Conservation (phyloP, 2,329 filamentous ascomycete species). For the Parastagonospora nodorum region DNA sequence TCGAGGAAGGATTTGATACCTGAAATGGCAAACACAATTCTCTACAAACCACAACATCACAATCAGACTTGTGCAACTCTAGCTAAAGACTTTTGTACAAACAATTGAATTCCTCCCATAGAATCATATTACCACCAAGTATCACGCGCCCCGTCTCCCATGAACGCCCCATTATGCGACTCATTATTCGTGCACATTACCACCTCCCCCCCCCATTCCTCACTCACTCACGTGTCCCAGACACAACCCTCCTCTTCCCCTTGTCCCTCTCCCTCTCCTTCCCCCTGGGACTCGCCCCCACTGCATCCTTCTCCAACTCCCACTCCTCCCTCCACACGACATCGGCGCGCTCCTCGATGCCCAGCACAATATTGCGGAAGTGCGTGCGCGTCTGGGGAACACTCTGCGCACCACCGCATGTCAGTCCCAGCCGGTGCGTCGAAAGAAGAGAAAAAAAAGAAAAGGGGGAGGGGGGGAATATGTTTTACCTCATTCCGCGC, state of each 20-base stretch:
- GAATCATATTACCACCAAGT: no score
- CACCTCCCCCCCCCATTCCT: no score
- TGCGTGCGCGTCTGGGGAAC: conserved; percentile 35
- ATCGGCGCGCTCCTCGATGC: conserved; percentile 15
- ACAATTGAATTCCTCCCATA: no score
- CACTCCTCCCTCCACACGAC: conserved; percentile 25
- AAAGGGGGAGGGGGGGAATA: not conserved
- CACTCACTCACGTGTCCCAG: no score
- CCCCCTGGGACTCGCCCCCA: conserved; percentile 16
- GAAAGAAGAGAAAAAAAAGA: not conserved
- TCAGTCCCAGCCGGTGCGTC: not conserved
- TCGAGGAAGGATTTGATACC: not conserved
- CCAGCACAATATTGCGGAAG: conserved; percentile 39
- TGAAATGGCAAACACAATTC: no score
- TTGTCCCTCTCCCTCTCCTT: no score
- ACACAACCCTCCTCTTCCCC: conserved; percentile 15
- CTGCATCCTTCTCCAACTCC: conserved; percentile 11
- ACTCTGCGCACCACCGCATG: conserved; percentile 19
- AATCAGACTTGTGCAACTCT: no score
- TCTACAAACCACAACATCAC: not conserved
- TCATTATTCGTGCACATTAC: no score
- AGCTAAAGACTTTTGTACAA: no score
- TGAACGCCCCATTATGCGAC: no score
- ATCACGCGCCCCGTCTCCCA: no score
- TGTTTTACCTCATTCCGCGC: conserved; percentile 40